These are phyloP conservation scores for Fusarium phyllophilum DNA, from an alignment of 2,329 filamentous ascomycete genomes.

Conservation along the genomic window DNA sequence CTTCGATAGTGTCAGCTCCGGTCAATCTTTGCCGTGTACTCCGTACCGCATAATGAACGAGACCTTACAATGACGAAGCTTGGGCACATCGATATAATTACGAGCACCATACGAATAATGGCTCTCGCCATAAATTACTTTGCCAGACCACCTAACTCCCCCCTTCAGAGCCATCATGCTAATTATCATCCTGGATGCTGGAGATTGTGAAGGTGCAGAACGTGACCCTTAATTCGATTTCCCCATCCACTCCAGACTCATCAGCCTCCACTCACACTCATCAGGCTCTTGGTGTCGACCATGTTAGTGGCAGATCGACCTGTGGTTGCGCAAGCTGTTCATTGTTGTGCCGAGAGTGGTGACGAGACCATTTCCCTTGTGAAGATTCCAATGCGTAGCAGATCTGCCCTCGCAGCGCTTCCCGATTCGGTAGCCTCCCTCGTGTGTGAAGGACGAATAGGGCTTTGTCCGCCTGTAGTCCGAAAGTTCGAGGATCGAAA, in stretches of 20 bases:
- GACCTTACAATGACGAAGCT: background rate
- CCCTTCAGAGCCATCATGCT: background rate
- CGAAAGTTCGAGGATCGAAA: background rate
- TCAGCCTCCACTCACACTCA: slow-evolving; percentile 34
- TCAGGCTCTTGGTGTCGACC: slow-evolving; percentile 3
- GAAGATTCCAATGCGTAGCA: slow-evolving; percentile 7
- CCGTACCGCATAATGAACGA: background rate
- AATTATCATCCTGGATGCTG: slow-evolving; percentile 25
- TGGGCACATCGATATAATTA: background rate
- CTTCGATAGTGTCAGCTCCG: slow-evolving; percentile 1
- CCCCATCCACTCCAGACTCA: slow-evolving; percentile 34
- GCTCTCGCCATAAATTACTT: background rate
- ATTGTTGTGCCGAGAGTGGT: slow-evolving; percentile 13
- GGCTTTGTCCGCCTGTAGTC: slow-evolving; percentile 15
- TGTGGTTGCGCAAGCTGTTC: slow-evolving; percentile 30
- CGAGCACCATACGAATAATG: background rate
- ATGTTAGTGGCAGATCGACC: slow-evolving; percentile 37
- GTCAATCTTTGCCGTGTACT: background rate
- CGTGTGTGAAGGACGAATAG: slow-evolving; percentile 8
- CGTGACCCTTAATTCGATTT: slow-evolving; percentile 36
- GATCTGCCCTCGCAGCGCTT: slow-evolving; percentile 19
- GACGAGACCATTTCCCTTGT: slow-evolving; percentile 10
- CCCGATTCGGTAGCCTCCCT: slow-evolving; percentile 28
- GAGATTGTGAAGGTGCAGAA: slow-evolving; percentile 36
- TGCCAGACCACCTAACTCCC: background rate